A percentile compares a stretch with the other conserved stretches of the same genome.
phyloP scores from a whole-genome alignment of 2,329 filamentous ascomycete species.

The Verticillium albo-atrum region DNA sequence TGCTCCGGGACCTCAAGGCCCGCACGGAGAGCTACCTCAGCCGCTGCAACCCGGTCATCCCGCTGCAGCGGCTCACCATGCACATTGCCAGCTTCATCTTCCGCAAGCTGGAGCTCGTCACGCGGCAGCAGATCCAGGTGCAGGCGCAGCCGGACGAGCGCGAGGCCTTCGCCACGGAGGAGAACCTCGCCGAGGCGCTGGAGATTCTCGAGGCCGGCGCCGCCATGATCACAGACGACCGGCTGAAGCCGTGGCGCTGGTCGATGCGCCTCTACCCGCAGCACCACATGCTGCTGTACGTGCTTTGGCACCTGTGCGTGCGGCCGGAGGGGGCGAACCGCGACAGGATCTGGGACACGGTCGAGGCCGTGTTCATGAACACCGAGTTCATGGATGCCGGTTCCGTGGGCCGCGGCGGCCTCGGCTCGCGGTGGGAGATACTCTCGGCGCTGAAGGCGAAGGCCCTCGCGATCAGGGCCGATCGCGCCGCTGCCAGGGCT shows the following conservation, averaged over 20 bases:
- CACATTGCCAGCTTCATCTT: slow-evolving; percentile 21
- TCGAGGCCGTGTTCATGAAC: slow-evolving; percentile 13
- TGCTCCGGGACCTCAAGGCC: slow-evolving; percentile 36
- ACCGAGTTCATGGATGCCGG: background rate
- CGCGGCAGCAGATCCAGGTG: slow-evolving; percentile 20
- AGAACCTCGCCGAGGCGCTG: slow-evolving; percentile 27
- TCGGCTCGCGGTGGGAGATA: slow-evolving; percentile 8
- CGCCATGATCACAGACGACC: slow-evolving; percentile 26
- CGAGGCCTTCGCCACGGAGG: slow-evolving; percentile 19
- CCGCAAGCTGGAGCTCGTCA: slow-evolving; percentile 28
- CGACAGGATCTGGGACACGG: slow-evolving; percentile 26
- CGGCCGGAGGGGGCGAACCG: slow-evolving; percentile 23
- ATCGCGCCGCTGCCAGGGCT: background rate
- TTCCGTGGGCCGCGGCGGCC: background rate
- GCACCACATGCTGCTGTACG: slow-evolving; percentile 37
- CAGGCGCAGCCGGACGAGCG: slow-evolving; percentile 14
- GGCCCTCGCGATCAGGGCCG: slow-evolving; percentile 16
- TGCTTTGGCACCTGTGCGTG: slow-evolving; percentile 38
- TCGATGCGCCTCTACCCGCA: slow-evolving; percentile 32
- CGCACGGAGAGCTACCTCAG: slow-evolving; percentile 41
- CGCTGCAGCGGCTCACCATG: slow-evolving; percentile 29
- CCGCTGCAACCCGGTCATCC: slow-evolving; percentile 48
- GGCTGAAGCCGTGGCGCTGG: slow-evolving; percentile 33
- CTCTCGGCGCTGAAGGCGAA: slow-evolving; percentile 23
- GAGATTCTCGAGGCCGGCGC: slow-evolving; percentile 26